These are phyloP conservation scores for Typha latifolia DNA, from an alignment of 176 grass and related monocot species.

Conservation along the genomic window DNA sequence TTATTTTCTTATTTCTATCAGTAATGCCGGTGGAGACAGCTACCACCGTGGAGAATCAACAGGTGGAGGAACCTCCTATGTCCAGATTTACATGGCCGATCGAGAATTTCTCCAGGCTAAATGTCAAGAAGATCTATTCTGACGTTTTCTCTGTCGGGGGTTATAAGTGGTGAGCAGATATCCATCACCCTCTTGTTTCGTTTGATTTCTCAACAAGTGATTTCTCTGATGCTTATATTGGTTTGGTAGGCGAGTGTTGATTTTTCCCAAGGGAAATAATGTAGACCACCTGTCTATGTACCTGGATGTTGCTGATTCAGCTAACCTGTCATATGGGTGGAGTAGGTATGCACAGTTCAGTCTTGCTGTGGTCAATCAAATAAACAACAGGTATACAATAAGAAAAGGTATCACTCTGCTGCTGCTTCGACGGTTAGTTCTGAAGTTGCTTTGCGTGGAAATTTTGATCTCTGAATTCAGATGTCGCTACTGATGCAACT, in stretches of 20 bases:
- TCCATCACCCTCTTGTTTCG: slow-evolving; percentile 8
- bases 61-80: slow-evolving; percentile 67
- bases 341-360: slow-evolving; percentile 97
- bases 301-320: slow-evolving; percentile 93
- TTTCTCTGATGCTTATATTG: slow-evolving; percentile 1
- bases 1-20: slow-evolving; percentile 12
- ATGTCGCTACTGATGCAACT: background rate
- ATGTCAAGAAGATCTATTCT: slow-evolving; percentile 81
- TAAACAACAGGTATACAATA: slow-evolving; percentile 84
- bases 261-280: slow-evolving; percentile 99
- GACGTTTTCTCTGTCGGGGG: slow-evolving; percentile 79
- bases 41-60: slow-evolving; percentile 67
- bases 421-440: background rate
- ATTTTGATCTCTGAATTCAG: background rate
- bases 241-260: slow-evolving; percentile 73
- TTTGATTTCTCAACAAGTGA: background rate
- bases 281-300: slow-evolving; percentile 94
- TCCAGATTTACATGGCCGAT: slow-evolving; percentile 95
- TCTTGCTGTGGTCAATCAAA: slow-evolving; percentile 77
- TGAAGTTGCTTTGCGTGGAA: background rate
- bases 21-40: slow-evolving; percentile 56
- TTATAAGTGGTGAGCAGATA: slow-evolving; percentile 68
- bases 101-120: slow-evolving; percentile 80
- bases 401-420: slow-evolving; percentile 71
- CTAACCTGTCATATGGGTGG: slow-evolving; percentile 85